Base-by-base conservation (phyloP, 192 early-diverging fungal species). In the Podila clonocystis region DNA sequence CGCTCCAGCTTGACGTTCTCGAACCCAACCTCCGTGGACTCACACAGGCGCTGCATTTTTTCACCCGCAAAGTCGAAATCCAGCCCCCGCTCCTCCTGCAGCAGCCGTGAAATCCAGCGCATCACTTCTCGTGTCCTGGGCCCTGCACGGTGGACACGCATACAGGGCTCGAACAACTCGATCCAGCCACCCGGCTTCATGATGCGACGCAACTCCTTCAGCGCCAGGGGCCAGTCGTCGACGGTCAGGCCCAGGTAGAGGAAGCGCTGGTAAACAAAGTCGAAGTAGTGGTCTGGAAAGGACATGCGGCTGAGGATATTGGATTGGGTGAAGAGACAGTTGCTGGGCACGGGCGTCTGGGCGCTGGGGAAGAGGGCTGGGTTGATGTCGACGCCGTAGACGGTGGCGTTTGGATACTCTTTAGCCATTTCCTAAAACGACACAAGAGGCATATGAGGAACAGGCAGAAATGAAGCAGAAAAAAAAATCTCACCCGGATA, bases 281-380 rank as follows among this genome's bases (percentile, higher is more conserved):
- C 76, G 57, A 79, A 79, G 24, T 73, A 75, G 17, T 49, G 24
- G 41, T 73, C 76, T 3, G 26, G 38, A 63, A 72, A 79, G 29
- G 76, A 50, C 26, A 79, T 13, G 9, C 76, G 61, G n/a, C 5
- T 45, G 7, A 79, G 30, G 15, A 79, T 41, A 38, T 79, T 75
- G 7, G 58, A 26, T 33, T 75, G 62, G 24, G 59, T 61, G 30
- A 61, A 61, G 59, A 33, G 59, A 33, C 59, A 61, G 30, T 61
- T 61, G 59, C 59, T 61, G 2, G 59, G 59, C 26, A 61, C 30
- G 22, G 59, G 30, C 1, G 26, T 15, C 9, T 15, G 26, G 15
- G 30, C 59, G 59, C 59, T 61, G 9, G 59, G 59, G 29, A 61
- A 61, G 26, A 61, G 59, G 9, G 6, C 4, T 9, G 59, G 29